Evolutionary conservation across 2,329 filamentous ascomycete genomes (phyloP), one percentile per base, ranked within the genome.

Genomic region (Aspergillus costaricaensis): DNA sequence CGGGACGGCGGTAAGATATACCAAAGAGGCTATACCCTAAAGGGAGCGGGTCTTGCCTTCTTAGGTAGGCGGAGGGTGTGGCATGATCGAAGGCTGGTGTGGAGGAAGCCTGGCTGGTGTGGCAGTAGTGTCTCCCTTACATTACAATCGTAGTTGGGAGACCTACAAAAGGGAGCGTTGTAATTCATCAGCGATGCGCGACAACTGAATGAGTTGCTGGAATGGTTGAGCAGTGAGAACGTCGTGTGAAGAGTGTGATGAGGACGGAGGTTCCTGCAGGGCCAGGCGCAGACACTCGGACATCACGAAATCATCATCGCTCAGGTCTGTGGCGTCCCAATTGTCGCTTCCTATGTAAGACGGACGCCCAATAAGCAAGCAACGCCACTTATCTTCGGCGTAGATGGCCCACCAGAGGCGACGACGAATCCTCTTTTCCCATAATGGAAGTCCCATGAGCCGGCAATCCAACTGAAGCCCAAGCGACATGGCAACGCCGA

Each of bases 351-450:
- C 69, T 25, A 78, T 74, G 51, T 73, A 75, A 1, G 76, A 70
- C 2, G 76, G 76, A 2, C 74, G 68, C 0, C 76, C 76, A 59
- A 71, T 64, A 6, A 77, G 66, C n/a, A 79, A 57, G 9, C 70
- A 70, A 4, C 70, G 66, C 71, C 75, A 78, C 61, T 76, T 78
- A 39, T 79, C 76, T 57, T 78, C 73, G 15, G 71, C 63, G 51
- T 77, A 79, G 5, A 78, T 63, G 5, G 74, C 74, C 77, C 77
- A 79, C 75, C 76, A 79, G 7, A 79, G 63, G 5, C 77, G 67
- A 19, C 74, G 64, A 2, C 76, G 71, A 7, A 78, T 66, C 9
- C 75, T 68, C 55, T 77, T 77, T 55, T 78, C 76, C 69, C 73
- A 74, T 2, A 68, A 63, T 1, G 76, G 75, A 44, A 78, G 72